Conservation (phyloP, 2,329 filamentous ascomycete species). For the Sporothrix mexicana region DNA sequence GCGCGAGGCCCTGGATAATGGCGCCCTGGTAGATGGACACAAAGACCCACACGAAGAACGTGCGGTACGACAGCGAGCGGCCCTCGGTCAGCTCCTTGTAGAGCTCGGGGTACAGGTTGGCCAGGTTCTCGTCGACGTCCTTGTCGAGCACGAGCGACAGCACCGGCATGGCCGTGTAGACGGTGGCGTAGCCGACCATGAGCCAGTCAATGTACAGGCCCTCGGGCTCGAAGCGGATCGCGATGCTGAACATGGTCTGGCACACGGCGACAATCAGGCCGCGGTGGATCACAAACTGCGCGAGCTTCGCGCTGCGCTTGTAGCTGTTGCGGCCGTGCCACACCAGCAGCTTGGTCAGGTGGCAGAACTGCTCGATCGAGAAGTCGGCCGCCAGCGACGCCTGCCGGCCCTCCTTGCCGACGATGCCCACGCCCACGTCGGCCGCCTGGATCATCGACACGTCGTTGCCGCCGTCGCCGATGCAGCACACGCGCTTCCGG, state of each 20-base stretch:
- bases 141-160: constrained; percentile 92
- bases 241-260: constrained; percentile 97
- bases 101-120: constrained; percentile 93
- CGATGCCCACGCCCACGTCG: constrained; percentile 96
- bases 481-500: constrained; percentile 94
- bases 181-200: constrained; percentile 92
- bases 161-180: constrained; percentile 93
- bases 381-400: constrained; percentile 96
- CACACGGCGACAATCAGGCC: constrained; percentile 94
- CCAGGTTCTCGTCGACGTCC: constrained; percentile 91
- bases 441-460: constrained; percentile 99
- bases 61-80: constrained; percentile 84
- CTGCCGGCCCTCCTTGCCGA: constrained; percentile 95
- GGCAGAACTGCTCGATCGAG: constrained; percentile 92
- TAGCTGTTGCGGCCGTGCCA: constrained; percentile 99
- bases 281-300: constrained; percentile 97
- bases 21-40: constrained; percentile 95
- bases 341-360: constrained; percentile 94
- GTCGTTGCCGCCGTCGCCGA: constrained; percentile 97
- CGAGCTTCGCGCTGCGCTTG: constrained; percentile 92
- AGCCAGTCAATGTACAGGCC: constrained; percentile 97
- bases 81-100: constrained; percentile 97
- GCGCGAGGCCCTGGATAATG: constrained; percentile 92
- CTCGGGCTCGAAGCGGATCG: constrained; percentile 88
- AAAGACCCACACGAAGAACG: constrained; percentile 95